Evolutionary conservation across 2,329 filamentous ascomycete genomes (phyloP).

Genomic region (Verticillium tricorpus): DNA sequence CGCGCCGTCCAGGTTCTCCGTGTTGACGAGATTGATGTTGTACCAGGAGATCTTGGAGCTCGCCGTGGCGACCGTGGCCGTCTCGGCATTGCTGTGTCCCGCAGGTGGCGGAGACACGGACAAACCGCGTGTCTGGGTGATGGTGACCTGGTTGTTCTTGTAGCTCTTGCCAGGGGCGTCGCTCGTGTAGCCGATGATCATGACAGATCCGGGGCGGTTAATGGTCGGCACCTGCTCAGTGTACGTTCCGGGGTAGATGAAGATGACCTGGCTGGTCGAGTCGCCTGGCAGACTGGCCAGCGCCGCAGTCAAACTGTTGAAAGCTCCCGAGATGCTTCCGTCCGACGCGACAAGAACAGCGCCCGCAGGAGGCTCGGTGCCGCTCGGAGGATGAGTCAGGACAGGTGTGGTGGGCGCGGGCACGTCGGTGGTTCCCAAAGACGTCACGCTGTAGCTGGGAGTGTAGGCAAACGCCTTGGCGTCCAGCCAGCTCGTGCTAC

Average conservation of each 20-base stretch:
- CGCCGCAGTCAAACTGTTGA: conserved; percentile 22
- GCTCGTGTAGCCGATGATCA: conserved; percentile 54
- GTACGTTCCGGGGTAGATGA: conserved; percentile 46
- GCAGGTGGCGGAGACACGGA: conserved; percentile 1
- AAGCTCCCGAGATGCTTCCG: conserved; percentile 19
- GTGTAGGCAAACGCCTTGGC: conserved; percentile 30
- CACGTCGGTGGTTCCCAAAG: background rate
- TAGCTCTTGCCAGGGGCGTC: conserved; percentile 41
- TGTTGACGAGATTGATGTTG: conserved; percentile 50
- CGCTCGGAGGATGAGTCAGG: conserved; percentile 32
- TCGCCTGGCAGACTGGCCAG: conserved; percentile 18
- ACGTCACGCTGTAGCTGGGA: conserved; percentile 25
- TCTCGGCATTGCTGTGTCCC: conserved; percentile 45
- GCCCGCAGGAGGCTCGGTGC: conserved; percentile 31
- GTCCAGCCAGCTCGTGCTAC: conserved; percentile 36
- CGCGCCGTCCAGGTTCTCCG: conserved; percentile 4
- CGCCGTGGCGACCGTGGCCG: conserved; percentile 38
- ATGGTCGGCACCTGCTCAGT: conserved; percentile 53
- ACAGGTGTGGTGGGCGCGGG: conserved; percentile 15
- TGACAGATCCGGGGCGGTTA: conserved; percentile 40
- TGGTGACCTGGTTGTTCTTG: conserved; percentile 51
- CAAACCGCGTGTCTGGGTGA: conserved; percentile 38
- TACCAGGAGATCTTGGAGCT: conserved; percentile 46
- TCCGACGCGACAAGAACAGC: conserved; percentile 35
- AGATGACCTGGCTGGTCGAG: conserved; percentile 25